Conservation (phyloP, 176 grass and related monocot genomes). For the Phoenix roebelenii region DNA sequence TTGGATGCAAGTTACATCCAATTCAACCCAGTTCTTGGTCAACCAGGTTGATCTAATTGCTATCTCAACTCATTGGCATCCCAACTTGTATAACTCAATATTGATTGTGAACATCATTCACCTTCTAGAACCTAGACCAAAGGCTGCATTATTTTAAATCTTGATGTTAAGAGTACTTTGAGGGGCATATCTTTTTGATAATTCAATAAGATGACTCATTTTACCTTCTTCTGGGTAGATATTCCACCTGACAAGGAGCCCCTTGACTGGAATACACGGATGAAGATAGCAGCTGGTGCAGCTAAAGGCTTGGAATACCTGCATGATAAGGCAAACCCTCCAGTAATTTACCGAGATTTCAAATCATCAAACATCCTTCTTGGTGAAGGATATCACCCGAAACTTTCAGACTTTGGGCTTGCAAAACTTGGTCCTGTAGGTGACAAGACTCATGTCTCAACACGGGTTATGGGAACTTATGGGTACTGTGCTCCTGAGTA, state of each 20-base stretch:
- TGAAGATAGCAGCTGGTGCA: slow-evolving; percentile 91
- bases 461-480: slow-evolving; percentile 98
- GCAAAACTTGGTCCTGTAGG: slow-evolving; percentile 98
- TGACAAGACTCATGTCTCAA: slow-evolving; percentile 93
- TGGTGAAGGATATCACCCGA: slow-evolving; percentile 66
- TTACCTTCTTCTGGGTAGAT: slow-evolving; percentile 30
- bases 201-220: slow-evolving; percentile 6
- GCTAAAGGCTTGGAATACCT: slow-evolving; percentile 92
- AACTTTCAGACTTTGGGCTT: slow-evolving; percentile 96
- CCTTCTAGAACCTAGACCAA: too few species aligned
- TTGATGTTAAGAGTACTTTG: too few species aligned
- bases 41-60: too few species aligned
- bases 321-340: slow-evolving; percentile 87
- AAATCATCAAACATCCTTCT: slow-evolving; percentile 98
- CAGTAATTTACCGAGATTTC: slow-evolving; percentile 97
- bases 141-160: too few species aligned
- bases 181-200: too few species aligned
- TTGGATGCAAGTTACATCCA: too few species aligned
- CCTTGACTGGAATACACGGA: slow-evolving; percentile 87
- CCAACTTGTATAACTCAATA: too few species aligned
- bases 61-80: too few species aligned
- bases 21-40: too few species aligned
- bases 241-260: slow-evolving; percentile 59
- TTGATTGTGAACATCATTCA: too few species aligned
- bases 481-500: slow-evolving; percentile 99